Base-by-base conservation (phyloP, 768 basidiomycete species). In the Agaricus sinodeliciosus region DNA sequence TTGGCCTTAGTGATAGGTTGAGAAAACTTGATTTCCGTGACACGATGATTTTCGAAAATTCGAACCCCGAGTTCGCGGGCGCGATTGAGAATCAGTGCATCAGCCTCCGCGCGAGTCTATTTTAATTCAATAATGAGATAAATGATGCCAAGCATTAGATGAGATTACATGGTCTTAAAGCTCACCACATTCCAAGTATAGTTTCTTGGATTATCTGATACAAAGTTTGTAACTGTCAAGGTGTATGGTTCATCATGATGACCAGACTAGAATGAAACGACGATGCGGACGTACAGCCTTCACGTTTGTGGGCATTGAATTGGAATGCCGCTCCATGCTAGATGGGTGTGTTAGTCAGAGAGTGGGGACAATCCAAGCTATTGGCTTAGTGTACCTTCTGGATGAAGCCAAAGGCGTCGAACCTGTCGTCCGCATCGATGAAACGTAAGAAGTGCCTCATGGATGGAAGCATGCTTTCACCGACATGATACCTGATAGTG, bases 321-420 rank as follows among this genome's bases (percentile, higher is more conserved):
- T 82, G 83, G 61, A 84, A 69, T 2, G 79, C 82, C 25, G 79
- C 78, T 19, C 82, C 82, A 0, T 74, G 77, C 80, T 83, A 57
- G 9, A 36, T 36, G 11, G 36, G 18, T 16, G n/a, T 18, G 15
- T 12, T 25, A 2, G 4, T 36, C n/a, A 37, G 45, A 31, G 43
- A n/a, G 28, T 12, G 5, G 22, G 45, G 4, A 26, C 34, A 43
- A n/a, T 11, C n/a, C 16, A 34, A 34, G 25, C n/a, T 22, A 36
- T 31, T 18, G 11, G 16, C 15, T 28, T 5, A 34, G 41, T 42
- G 9, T 26, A 69, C 71, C 67, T 73, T 73, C 11, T 58, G 47
- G 9, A 50, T 53, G 55, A 75, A 73, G 0, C 72, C 72, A 49
- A 67, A 63, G 7, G 57, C 43, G 3, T 52, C 49, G 9, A 74